Conservation (phyloP, 345 rosid genomes). For the Turnera subulata region DNA sequence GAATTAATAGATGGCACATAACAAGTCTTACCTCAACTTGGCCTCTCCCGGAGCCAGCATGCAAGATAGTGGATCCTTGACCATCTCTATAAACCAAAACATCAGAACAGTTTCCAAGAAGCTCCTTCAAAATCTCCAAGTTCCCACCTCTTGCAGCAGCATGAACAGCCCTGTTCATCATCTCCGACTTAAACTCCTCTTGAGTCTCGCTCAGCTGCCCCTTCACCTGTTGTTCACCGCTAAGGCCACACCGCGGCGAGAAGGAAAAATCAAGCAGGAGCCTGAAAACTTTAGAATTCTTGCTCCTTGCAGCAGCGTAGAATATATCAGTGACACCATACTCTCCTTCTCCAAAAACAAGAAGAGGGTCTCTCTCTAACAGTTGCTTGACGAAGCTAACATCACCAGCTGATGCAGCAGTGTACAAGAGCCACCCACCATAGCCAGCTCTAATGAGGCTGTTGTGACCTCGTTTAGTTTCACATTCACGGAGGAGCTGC, state of each 20-base stretch:
- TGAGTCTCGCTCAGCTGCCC: conserved; percentile 31
- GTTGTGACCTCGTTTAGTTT: conserved; percentile 47
- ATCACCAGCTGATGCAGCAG: conserved; percentile 95
- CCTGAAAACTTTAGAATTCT: conserved; percentile 58
- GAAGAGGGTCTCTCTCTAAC: conserved; percentile 69
- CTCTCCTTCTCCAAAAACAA: conserved; percentile 96
- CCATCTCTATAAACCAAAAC: conserved; percentile 48
- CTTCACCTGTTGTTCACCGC: conserved; percentile 31
- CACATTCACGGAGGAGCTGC: conserved; percentile 55
- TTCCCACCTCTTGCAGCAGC: conserved; percentile 89
- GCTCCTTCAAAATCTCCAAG: conserved; percentile 56
- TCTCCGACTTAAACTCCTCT: conserved; percentile 51
- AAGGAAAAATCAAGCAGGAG: conserved; percentile 46
- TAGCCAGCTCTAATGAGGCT: conserved; percentile 82
- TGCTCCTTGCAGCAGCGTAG: conserved; percentile 80
- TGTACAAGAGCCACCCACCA: conserved; percentile 95
- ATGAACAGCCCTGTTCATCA: conserved; percentile 83
- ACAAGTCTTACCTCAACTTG: conserved; percentile 55
- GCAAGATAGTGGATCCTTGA: conserved; percentile 69
- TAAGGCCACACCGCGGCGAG: conserved; percentile 29
- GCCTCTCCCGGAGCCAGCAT: conserved; percentile 80
- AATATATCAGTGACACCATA: conserved; percentile 83
- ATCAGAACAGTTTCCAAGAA: conserved; percentile 35
- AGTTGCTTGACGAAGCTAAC: conserved; percentile 56
- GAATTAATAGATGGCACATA: not conserved